Evolutionary conservation across 768 basidiomycete genomes (phyloP).

Genomic region (Suillus fuscotomentosus): DNA sequence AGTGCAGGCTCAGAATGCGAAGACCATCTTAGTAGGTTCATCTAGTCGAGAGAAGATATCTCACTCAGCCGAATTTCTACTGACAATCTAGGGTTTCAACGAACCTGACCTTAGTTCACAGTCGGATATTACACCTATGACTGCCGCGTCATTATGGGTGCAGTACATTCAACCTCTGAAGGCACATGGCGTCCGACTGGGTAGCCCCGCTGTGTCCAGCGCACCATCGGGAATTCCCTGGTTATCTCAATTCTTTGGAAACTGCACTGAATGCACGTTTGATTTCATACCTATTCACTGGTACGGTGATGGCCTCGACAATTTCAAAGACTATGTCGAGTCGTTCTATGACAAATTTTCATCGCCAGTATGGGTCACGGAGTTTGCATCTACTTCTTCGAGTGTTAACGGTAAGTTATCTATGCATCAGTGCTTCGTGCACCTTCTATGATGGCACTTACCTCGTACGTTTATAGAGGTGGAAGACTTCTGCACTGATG

Average conservation of each 20-base stretch:
- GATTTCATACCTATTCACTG: conserved; percentile 53
- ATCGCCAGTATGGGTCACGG: conserved; percentile 36
- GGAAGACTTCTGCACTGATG: conserved; percentile 8
- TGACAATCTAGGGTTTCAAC: conserved; percentile 30
- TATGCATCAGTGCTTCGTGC: neutral
- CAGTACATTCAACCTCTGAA: conserved; percentile 37
- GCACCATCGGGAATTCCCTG: conserved; percentile 31
- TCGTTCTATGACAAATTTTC: conserved; percentile 34
- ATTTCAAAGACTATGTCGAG: conserved; percentile 35
- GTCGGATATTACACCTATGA: conserved; percentile 43
- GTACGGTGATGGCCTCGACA: conserved; percentile 34
- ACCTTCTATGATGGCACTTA: neutral
- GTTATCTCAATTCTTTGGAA: conserved; percentile 33
- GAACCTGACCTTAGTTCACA: conserved; percentile 38
- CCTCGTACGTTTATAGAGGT: conserved; percentile 8
- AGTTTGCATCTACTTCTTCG: conserved; percentile 25
- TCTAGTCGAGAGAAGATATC: neutral
- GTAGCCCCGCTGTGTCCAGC: conserved; percentile 36
- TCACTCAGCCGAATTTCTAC: neutral
- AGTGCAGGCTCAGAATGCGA: conserved; percentile 27
- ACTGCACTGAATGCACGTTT: conserved; percentile 42
- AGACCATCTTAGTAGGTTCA: conserved; percentile 9
- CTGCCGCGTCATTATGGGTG: conserved; percentile 39
- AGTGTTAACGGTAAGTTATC: conserved; percentile 7
- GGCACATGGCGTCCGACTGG: conserved; percentile 29